A percentile compares a stretch with the other conserved stretches of the same genome.
Conservation (phyloP, 148 eudicot genomes). For the Rhododendron griersonianum region DNA sequence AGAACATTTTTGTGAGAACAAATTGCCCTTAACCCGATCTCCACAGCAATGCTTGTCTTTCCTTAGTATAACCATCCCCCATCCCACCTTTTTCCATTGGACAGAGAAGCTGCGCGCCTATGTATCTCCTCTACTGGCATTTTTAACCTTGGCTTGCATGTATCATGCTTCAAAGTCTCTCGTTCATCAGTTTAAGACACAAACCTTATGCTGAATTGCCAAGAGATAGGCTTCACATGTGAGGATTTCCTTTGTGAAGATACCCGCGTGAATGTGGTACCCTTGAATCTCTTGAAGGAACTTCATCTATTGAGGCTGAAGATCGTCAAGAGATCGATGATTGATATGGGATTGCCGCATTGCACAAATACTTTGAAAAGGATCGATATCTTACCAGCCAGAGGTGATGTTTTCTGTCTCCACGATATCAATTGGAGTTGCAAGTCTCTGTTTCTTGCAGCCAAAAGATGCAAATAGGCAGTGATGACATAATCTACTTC, state of each 20-base stretch:
- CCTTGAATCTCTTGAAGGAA: constrained; percentile 67
- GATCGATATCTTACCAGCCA: constrained; percentile 82
- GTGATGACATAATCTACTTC: constrained; percentile 57
- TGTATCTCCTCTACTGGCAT: constrained; percentile 69
- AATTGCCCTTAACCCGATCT: constrained; percentile 17
- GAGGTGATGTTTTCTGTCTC: constrained; percentile 71
- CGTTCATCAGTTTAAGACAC: constrained; percentile 48
- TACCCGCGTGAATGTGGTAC: constrained; percentile 67
- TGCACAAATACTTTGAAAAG: constrained; percentile 58
- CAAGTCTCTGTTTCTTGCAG: constrained; percentile 72
- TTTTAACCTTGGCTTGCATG: constrained; percentile 69
- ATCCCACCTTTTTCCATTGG: constrained; percentile 19
- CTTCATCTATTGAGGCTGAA: constrained; percentile 65
- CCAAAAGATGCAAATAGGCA: constrained; percentile 35
- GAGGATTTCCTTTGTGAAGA: constrained; percentile 78
- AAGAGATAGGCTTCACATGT: constrained; percentile 77
- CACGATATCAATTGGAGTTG: constrained; percentile 67
- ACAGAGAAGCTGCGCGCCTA: constrained; percentile 49
- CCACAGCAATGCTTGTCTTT: constrained; percentile 47
- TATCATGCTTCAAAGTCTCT: constrained; percentile 66
- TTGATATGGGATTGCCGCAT: constrained; percentile 76
- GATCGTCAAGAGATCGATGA: constrained; percentile 67
- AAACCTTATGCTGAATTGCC: constrained; percentile 63
- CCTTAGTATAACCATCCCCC: constrained; percentile 48
- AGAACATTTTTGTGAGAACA: constrained; percentile 23